Evolutionary conservation across 305 asterid species (phyloP), one percentile per base, ranked within the genome.

Genomic region (Fraxinus sp.): DNA sequence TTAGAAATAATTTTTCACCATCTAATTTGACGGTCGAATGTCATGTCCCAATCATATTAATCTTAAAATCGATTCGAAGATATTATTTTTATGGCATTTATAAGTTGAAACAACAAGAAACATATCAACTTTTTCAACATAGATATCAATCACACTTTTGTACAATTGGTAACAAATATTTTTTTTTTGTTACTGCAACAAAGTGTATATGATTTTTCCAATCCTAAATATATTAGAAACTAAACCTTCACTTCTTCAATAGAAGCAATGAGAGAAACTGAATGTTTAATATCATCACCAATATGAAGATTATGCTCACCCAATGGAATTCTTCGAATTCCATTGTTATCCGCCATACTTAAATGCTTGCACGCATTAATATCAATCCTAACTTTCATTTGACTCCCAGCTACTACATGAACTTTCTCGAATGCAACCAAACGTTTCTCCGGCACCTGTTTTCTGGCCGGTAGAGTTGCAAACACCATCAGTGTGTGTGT

Each of bases 271-370:
- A 95, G 89, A 24, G 87, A 79, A 33, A 93, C 82, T 5, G 93
- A 86, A 81, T 93, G 97, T 71, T 87, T 86, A 4, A 92, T 80
- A 41, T 91, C 90, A n/a, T 90, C 93, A 71, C 97, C 97, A 55
- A 95, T 85, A 64, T 93, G 99, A 49, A 95, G 87, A 73, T 59
- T 87, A 55, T 95, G 97, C 68, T 88, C 91, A 18, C 98, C 99
- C 90, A 95, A 87, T 57, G 91, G 93, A 71, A 95, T 87, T 75
- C 94, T 94, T 86, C 93, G 88, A 72, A 91, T 87, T 4, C 99
- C 97, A 16, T 86, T 88, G 20, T 72, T 57, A 71, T 95, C 99
- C 36, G 88, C 97, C 6, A 87, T 74, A 55, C 95, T 94, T 7
- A 95, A 33, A 71, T 95, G 97, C 26, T 87, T 87, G 81, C 99